Evolutionary conservation across 169 alveolate species (phyloP), one percentile per base, ranked within the genome.

Genomic region (Plasmodium vinckei): DNA sequence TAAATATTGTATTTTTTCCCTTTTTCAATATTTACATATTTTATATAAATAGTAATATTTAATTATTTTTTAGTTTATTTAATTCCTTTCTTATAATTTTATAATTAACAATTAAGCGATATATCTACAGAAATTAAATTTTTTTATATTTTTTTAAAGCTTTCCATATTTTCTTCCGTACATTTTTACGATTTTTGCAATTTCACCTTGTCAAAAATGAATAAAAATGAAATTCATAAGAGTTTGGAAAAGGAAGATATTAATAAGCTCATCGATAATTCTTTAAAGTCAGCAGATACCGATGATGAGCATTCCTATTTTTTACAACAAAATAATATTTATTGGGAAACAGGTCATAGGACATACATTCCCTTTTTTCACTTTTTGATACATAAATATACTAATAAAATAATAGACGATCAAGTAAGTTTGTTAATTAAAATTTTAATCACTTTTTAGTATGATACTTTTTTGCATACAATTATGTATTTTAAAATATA

Each of bases 271-370:
- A 67, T 79, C 42, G 72, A 70, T 5, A 64, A 79, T 46, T 79
- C 89, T 7, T 69, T 79, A 42, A 79, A 65, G 42, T 79, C 89
- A 27, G 71, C 61, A 9, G 79, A 64, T 23, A 33, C 42, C 4
- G 44, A 70, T 39, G 75, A 61, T 46, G 89, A 54, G 19, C 70
- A 65, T 10, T 79, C 89, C 17, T 79, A 79, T 53, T 79, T 79
- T 67, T 79, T 89, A 64, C 97, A 95, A 89, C 93, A 92, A 87
- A 93, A 89, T 86, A 94, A 96, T 6, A 95, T 95, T 5, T 95
- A 95, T 93, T 95, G 97, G 97, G 97, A 95, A 86, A 95, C 97
- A 10, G 97, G 97, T 5, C 97, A 95, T 75, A 60, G 97, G 17
- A 94, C 97, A 3, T 95, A 93, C 87, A 90, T 95, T 23, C 97